phyloP scores from a whole-genome alignment of 2,329 filamentous ascomycete genomes.

The Sporothrix brunneoviolacea region DNA sequence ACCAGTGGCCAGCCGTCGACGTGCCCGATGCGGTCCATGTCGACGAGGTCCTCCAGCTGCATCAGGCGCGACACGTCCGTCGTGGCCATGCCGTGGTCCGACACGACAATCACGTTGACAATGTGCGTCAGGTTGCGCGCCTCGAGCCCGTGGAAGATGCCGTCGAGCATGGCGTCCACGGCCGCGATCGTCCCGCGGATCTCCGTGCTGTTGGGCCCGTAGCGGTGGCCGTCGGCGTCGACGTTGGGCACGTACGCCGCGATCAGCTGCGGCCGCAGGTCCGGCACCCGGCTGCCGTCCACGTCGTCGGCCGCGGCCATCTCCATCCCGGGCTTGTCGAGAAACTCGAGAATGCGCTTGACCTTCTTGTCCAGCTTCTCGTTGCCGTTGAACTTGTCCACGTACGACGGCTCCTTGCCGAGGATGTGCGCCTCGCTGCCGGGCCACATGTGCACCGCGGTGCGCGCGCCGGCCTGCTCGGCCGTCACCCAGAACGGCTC shows the following conservation, averaged over 20 bases:
- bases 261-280: constrained; percentile 78
- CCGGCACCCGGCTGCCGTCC: constrained; percentile 21
- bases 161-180: constrained; percentile 78
- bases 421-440: constrained; percentile 84
- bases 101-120: constrained; percentile 93
- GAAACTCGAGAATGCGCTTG: constrained; percentile 67
- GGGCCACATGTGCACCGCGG: constrained; percentile 97
- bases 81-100: constrained; percentile 96
- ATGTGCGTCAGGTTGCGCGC: constrained; percentile 78
- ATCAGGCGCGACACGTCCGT: constrained; percentile 74
- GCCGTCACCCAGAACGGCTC: constrained; percentile 93
- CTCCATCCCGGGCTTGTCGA: constrained; percentile 74
- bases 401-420: constrained; percentile 65
- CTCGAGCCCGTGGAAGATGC: constrained; percentile 69
- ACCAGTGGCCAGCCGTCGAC: constrained; percentile 92
- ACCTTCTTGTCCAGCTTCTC: constrained; percentile 73
- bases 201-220: constrained; percentile 91
- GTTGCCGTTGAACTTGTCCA: constrained; percentile 78
- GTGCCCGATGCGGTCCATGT: constrained; percentile 69
- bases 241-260: constrained; percentile 93
- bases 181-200: constrained; percentile 68
- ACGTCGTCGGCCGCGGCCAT: constrained; percentile 40
- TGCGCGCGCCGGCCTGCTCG: constrained; percentile 69
- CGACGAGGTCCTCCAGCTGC: constrained; percentile 84
- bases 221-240: constrained; percentile 78